A percentile compares a stretch with the other conserved stretches of the same genome.
These are phyloP conservation scores for Microstroma glucosiphilum DNA, from an alignment of 1,284 basidiomycete genomes.

Conservation along the genomic window DNA sequence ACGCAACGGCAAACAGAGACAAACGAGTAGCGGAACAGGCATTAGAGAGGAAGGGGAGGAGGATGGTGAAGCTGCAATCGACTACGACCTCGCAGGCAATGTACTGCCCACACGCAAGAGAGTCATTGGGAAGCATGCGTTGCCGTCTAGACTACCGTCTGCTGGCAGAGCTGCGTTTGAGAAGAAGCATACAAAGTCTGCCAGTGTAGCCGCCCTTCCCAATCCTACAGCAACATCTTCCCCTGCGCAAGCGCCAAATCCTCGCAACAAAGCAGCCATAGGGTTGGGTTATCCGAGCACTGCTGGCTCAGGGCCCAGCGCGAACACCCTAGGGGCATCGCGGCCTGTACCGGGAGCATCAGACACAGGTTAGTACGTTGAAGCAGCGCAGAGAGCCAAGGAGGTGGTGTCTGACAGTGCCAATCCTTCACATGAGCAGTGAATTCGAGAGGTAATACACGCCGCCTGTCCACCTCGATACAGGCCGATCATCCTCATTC, in stretches of 20 bases:
- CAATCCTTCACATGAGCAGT: not conserved
- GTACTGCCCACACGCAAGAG: not conserved
- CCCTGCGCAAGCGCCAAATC: too few species aligned
- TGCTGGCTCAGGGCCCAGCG: too few species aligned
- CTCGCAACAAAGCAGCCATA: too few species aligned
- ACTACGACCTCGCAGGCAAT: not conserved
- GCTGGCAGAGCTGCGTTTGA: not conserved
- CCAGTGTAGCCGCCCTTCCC: not conserved
- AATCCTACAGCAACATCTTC: too few species aligned
- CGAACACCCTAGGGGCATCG: too few species aligned
- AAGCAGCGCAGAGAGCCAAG: not conserved
- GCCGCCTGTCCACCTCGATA: constrained; percentile 16
- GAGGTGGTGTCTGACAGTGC: constrained; percentile 5
- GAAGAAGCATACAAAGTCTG: constrained; percentile 19
- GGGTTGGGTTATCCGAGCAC: too few species aligned
- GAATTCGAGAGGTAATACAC: constrained; percentile 10
- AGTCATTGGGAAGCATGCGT: not conserved
- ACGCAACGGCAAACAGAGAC: not conserved
- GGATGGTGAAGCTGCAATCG: not conserved
- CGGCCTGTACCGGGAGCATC: too few species aligned
- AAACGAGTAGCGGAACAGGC: not conserved
- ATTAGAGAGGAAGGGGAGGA: not conserved
- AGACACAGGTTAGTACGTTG: too few species aligned
- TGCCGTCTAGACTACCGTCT: not conserved
- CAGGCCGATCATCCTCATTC: constrained; percentile 37